A percentile compares a stretch with the other conserved stretches of the same genome.
Evolutionary conservation across 2,329 filamentous ascomycete species (phyloP).

Genomic region (Corynespora cassiicola): DNA sequence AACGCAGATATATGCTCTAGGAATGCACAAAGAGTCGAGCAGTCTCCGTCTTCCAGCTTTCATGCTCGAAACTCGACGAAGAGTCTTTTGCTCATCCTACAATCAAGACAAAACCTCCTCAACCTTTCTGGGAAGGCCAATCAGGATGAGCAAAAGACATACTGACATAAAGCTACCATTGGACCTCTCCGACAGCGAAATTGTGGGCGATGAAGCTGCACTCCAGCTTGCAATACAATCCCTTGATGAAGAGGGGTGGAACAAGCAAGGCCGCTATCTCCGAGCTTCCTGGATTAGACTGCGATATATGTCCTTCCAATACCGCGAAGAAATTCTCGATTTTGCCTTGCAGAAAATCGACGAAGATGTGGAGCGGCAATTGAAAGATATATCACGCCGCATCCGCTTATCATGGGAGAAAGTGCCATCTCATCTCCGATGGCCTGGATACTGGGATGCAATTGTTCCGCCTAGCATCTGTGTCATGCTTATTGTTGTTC

Average conservation of each 20-base stretch:
- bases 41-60: constrained; percentile 30
- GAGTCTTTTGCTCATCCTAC: constrained; percentile 36
- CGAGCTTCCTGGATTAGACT: constrained; percentile 37
- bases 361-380: constrained; percentile 21
- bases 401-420: constrained; percentile 33
- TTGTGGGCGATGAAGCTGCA: constrained; percentile 23
- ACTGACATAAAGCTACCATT: constrained; percentile 36
- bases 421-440: constrained; percentile 33
- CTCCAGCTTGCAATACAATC: constrained; percentile 21
- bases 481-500: constrained; percentile 43
- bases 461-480: constrained; percentile 27
- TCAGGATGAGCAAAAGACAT: constrained; percentile 36
- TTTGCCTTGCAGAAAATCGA: constrained; percentile 31
- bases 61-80: constrained; percentile 34
- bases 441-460: constrained; percentile 36
- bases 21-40: constrained; percentile 38
- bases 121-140: constrained; percentile 41
- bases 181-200: constrained; percentile 36
- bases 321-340: constrained; percentile 43
- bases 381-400: constrained; percentile 38
- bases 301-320: constrained; percentile 28
- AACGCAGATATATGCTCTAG: constrained; percentile 38
- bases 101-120: constrained; percentile 41
- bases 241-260: constrained; percentile 47
- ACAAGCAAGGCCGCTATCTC: constrained; percentile 35